Evolutionary conservation across 345 rosid genomes (phyloP).

Genomic region (Linum usitatissimum): DNA sequence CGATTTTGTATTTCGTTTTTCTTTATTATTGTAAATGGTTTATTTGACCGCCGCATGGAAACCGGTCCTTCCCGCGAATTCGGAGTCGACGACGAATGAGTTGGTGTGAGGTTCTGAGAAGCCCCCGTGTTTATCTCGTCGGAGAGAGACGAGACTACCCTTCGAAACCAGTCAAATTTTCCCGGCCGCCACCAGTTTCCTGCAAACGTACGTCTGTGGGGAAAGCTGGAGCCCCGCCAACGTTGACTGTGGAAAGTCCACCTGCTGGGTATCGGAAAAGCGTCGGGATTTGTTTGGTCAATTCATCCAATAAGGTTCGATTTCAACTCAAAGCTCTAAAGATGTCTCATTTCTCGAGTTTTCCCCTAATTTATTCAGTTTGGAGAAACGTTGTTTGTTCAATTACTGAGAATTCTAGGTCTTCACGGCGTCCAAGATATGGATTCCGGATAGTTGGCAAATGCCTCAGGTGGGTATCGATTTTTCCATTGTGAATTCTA

Average conservation of each 20-base stretch:
- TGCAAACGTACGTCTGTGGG: constrained; percentile 4
- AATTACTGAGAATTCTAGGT: constrained; percentile 6
- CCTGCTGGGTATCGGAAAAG: constrained; percentile 21
- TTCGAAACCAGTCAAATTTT: constrained; percentile 16
- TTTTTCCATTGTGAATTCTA: not conserved
- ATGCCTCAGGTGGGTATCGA: constrained; percentile 22
- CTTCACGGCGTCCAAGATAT: constrained; percentile 17
- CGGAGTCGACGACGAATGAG: constrained; percentile 32
- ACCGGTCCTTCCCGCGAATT: too few relatives aligned
- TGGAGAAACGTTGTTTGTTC: constrained; percentile 1
- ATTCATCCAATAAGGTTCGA: constrained; percentile 11
- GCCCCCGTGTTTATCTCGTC: constrained; percentile 14
- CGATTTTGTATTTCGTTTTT: too few relatives aligned
- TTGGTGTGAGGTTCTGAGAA: constrained; percentile 21
- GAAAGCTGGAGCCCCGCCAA: constrained; percentile 2
- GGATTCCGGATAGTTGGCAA: constrained; percentile 19
- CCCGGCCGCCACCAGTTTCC: constrained; percentile 17
- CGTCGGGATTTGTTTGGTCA: constrained; percentile 23
- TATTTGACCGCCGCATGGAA: too few relatives aligned
- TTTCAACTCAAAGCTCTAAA: not conserved
- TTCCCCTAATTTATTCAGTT: not conserved
- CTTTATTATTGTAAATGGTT: too few relatives aligned
- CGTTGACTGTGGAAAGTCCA: constrained; percentile 18
- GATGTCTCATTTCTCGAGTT: not conserved
- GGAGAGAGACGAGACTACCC: constrained; percentile 15